Evolutionary conservation across 179 eudicot genomes (phyloP).

Genomic region (Beta lomatogona): DNA sequence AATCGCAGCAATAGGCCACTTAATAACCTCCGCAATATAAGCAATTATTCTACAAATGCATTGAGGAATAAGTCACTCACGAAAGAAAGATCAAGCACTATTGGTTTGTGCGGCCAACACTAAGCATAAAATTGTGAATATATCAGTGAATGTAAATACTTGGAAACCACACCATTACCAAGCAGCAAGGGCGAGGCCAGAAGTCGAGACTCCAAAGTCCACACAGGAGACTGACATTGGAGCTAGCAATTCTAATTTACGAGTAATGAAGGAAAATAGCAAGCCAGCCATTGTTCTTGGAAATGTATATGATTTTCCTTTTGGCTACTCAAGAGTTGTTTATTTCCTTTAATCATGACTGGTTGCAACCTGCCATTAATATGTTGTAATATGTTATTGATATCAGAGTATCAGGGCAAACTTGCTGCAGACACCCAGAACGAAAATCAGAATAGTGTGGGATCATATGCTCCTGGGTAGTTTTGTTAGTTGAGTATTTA

Average conservation of each 20-base stretch:
- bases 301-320: too few species aligned
- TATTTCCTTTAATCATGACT: too few species aligned
- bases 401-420: constrained; percentile 57
- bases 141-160: constrained; percentile 70
- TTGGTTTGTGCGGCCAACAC: constrained; percentile 41
- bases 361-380: too few species aligned
- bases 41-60: too few species aligned
- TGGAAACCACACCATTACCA: constrained; percentile 72
- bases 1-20: too few species aligned
- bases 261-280: constrained; percentile 49
- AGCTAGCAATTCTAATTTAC: constrained; percentile 39
- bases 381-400: constrained; percentile 10
- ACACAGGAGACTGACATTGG: constrained; percentile 38
- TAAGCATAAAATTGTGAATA: constrained; percentile 61
- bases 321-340: too few species aligned
- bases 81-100: constrained; percentile 47
- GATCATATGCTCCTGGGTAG: constrained; percentile 53
- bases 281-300: too few species aligned
- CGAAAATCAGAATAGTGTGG: constrained; percentile 46
- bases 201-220: constrained; percentile 41
- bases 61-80: constrained; percentile 37
- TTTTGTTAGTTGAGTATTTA: constrained; percentile 10
- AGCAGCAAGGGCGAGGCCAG: constrained; percentile 42
- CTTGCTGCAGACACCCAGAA: constrained; percentile 41
- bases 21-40: too few species aligned